Base-by-base conservation (phyloP, 306 rosid genomes). In the Cucurbita argyrosperma region DNA sequence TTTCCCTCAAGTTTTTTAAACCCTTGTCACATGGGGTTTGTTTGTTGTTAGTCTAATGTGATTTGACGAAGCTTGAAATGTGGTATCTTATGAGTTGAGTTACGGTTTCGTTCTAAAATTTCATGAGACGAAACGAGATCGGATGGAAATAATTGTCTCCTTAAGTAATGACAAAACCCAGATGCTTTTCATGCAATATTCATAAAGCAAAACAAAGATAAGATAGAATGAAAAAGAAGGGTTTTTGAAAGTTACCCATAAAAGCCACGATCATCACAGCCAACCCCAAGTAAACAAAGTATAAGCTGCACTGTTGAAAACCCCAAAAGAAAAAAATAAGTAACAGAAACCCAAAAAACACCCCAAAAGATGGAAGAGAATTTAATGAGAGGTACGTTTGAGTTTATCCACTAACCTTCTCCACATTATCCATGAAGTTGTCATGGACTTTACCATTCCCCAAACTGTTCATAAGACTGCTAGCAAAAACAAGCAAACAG, bases 231-330 rank as follows among this genome's bases (percentile, higher is more conserved):
- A 49, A 7, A 71, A 72, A 70, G 13, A 64, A 16, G 23, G 7
- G 72, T 15, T 62, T 19, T 81, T 71, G 65, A 77, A 75, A 77
- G 77, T 85, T 90, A 94, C 98, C 98, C 97, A 94, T 84, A 86
- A 90, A 90, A 67, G 92, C 94, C 62, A 86, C 76, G 77, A 83
- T 85, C 98, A 94, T 87, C 54, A 79, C 88, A 80, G 88, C 90
- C 72, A 94, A 81, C 72, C 96, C 98, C 97, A 90, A 82, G 96
- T 94, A 94, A 10, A 90, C 96, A 86, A 94, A 94, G 86, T 88
- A 85, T 70, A 90, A 90, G 76, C 96, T 87, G 89, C 96, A 93
- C 97, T 93, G 94, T 84, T 76, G 68, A 79, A 74, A 43, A 69
- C 60, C 54, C 14, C 15, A 40, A 57, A 53, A 59, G 16, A 21